Percentiles rank a stretch among this genome's conserved stretches.
Evolutionary conservation across 192 early-diverging fungal species (phyloP).

Genomic region (Coemansia sp.): DNA sequence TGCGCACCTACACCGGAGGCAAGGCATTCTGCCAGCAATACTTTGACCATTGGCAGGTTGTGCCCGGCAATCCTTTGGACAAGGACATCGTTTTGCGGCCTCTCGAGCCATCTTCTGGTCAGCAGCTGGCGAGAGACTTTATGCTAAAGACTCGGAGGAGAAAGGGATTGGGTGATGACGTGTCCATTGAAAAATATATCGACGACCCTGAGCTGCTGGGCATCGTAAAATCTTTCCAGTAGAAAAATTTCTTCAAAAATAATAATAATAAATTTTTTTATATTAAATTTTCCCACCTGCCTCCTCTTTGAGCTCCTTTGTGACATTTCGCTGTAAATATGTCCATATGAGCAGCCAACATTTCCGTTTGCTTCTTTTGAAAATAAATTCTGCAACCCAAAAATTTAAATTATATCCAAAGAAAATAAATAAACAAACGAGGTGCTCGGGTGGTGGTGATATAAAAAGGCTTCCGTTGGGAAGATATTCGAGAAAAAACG

Average conservation of each 20-base stretch:
- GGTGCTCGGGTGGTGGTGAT: too few species aligned
- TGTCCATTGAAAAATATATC: constrained; percentile 77
- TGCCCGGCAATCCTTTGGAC: constrained; percentile 96
- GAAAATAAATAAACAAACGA: too few species aligned
- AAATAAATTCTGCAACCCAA: too few species aligned
- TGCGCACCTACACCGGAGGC: constrained; percentile 94
- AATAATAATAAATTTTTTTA: neutral
- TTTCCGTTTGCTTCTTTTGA: too few species aligned
- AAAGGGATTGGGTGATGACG: constrained; percentile 83
- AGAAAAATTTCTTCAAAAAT: neutral
- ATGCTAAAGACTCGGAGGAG: constrained; percentile 98
- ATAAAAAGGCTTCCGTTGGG: too few species aligned
- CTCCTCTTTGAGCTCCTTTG: neutral
- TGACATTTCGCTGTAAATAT: neutral
- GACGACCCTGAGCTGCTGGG: constrained; percentile 57
- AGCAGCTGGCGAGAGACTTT: constrained; percentile 94
- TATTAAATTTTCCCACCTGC: neutral
- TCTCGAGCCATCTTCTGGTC: constrained; percentile 63
- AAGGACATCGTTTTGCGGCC: constrained; percentile 80
- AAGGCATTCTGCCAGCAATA: constrained; percentile 97
- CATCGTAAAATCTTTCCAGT: constrained; percentile 10
- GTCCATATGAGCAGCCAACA: too few species aligned
- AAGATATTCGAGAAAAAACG: too few species aligned
- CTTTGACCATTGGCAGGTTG: constrained; percentile 98
- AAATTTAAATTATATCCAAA: too few species aligned